Percentiles rank a stretch among this genome's conserved stretches.
phyloP scores from a whole-genome alignment of 169 alveolate genomes.

The Hepatocystis sp. region DNA sequence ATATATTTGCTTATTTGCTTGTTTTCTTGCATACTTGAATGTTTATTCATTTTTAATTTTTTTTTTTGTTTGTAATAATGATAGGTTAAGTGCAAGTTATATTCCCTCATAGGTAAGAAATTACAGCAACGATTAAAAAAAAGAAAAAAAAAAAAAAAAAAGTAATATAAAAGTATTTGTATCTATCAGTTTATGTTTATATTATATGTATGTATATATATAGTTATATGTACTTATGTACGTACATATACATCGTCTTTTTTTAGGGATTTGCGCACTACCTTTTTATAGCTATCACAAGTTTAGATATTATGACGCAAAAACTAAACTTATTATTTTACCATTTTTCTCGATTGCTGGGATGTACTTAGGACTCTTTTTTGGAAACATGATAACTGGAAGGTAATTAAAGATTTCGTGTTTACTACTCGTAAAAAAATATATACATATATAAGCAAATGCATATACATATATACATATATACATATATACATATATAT shows the following conservation, averaged over 20 bases:
- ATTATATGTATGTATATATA: neutral
- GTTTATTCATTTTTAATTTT: constrained; percentile 6
- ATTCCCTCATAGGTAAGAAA: constrained; percentile 28
- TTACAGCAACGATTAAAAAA: neutral
- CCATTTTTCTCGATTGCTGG: constrained; percentile 60
- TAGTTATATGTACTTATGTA: neutral
- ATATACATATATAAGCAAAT: neutral
- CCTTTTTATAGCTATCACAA: constrained; percentile 24
- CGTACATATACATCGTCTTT: neutral
- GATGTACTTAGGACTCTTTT: constrained; percentile 38
- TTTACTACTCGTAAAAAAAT: neutral
- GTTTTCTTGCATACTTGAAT: neutral
- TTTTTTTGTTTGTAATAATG: neutral
- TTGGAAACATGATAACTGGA: constrained; percentile 45
- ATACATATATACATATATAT: neutral
- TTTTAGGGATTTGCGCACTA: constrained; percentile 29
- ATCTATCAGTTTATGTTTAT: neutral
- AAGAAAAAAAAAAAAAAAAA: too few species aligned
- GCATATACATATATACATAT: neutral
- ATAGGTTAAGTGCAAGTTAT: constrained; percentile 37
- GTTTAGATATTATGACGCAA: constrained; percentile 47
- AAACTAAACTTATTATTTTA: constrained; percentile 27
- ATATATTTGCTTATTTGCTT: constrained; percentile 1
- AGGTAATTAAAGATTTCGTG: constrained; percentile 16
- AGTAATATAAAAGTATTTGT: too few species aligned